Conservation (phyloP, 2,329 filamentous ascomycete genomes). For the Rhexocercosporidium sp. region DNA sequence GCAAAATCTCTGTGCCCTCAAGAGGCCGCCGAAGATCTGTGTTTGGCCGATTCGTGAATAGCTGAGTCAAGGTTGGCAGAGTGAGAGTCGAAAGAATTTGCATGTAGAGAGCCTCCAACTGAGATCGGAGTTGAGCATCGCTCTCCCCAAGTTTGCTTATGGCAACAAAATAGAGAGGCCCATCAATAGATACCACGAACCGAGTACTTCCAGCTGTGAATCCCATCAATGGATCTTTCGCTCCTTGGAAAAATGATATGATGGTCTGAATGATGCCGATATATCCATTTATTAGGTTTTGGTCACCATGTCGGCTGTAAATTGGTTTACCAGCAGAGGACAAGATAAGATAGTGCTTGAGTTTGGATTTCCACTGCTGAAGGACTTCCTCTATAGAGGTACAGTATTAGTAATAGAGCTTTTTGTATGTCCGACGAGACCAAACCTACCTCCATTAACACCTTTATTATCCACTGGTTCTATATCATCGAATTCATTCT, state of each 20-base stretch:
- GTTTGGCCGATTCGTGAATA: slow-evolving; percentile 91
- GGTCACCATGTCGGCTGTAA: slow-evolving; percentile 92
- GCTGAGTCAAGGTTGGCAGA: slow-evolving; percentile 80
- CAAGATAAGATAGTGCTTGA: slow-evolving; percentile 96
- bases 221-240: slow-evolving; percentile 75
- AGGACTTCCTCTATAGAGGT: slow-evolving; percentile 52
- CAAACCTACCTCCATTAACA: slow-evolving; percentile 58
- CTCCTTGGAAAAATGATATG: slow-evolving; percentile 91
- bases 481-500: slow-evolving; percentile 78
- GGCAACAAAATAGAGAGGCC: slow-evolving; percentile 89
- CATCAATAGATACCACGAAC: slow-evolving; percentile 85
- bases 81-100: slow-evolving; percentile 96
- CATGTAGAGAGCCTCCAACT: slow-evolving; percentile 96
- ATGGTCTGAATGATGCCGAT: slow-evolving; percentile 97
- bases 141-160: slow-evolving; percentile 94
- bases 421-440: neutral
- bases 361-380: slow-evolving; percentile 83
- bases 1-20: slow-evolving; percentile 86
- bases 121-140: slow-evolving; percentile 82
- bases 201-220: slow-evolving; percentile 88
- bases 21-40: slow-evolving; percentile 89
- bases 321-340: slow-evolving; percentile 97
- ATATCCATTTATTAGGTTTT: slow-evolving; percentile 88
- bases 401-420: slow-evolving; percentile 3
- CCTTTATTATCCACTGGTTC: slow-evolving; percentile 60